These are phyloP conservation scores for Solanum clarkiae DNA, from an alignment of 257 asterid species.

Conservation along the genomic window DNA sequence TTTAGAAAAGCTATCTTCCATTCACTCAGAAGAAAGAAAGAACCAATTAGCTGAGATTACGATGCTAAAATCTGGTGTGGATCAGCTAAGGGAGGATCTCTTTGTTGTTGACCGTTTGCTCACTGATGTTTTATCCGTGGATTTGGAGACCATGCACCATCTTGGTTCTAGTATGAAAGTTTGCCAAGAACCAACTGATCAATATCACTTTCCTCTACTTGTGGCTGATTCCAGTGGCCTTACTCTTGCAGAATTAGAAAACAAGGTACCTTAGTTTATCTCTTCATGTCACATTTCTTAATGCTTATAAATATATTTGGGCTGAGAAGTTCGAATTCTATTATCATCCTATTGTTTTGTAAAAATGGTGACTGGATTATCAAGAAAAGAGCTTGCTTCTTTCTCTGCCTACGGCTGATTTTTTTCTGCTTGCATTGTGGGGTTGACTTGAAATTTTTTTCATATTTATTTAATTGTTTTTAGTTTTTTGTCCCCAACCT, in stretches of 20 bases:
- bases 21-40: constrained; percentile 58
- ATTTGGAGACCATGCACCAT: constrained; percentile 48
- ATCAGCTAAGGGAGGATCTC: constrained; percentile 45
- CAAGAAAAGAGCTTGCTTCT: not conserved
- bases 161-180: constrained; percentile 39
- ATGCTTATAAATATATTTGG: not conserved
- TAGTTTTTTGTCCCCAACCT: not conserved
- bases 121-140: constrained; percentile 56
- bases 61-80: constrained; percentile 37
- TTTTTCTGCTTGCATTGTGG: not conserved
- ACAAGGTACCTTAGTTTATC: constrained; percentile 31
- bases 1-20: constrained; percentile 46
- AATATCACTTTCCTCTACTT: constrained; percentile 20
- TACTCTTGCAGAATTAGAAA: constrained; percentile 23
- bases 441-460: not conserved
- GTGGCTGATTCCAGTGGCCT: constrained; percentile 15
- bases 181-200: constrained; percentile 24
- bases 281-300: not conserved
- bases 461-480: not conserved
- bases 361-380: not conserved
- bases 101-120: constrained; percentile 35
- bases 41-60: constrained; percentile 45
- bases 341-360: not conserved
- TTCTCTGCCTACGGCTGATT: not conserved
- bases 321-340: not conserved